phyloP scores from a whole-genome alignment of 2,329 filamentous ascomycete genomes.

The Fusarium brachygibbosum region DNA sequence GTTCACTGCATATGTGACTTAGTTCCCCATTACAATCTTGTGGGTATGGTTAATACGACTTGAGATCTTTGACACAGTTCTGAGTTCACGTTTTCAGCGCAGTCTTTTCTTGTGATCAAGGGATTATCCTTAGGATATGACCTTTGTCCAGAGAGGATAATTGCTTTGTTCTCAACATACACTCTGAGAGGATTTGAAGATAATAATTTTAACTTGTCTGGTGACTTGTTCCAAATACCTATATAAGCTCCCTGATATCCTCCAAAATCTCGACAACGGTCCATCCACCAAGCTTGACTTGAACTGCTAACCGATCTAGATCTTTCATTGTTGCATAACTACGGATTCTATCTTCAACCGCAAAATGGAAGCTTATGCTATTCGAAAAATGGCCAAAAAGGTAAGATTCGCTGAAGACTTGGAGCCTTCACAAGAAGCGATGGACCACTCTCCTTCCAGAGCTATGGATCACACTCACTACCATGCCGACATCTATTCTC shows the following conservation, averaged over 20 bases:
- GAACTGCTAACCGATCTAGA: background rate
- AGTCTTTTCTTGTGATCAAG: background rate
- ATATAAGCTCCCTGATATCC: background rate
- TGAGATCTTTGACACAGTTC: background rate
- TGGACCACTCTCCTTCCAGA: background rate
- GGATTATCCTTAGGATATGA: too few species aligned
- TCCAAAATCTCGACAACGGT: too few species aligned
- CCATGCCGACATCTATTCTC: too few species aligned
- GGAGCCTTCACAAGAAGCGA: background rate
- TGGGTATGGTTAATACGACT: background rate
- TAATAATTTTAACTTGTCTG: background rate
- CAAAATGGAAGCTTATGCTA: background rate
- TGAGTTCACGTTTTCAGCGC: background rate
- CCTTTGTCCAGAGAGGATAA: background rate
- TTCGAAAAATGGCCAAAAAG: background rate
- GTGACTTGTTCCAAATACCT: background rate
- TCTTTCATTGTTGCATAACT: too few species aligned
- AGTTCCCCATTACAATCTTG: background rate
- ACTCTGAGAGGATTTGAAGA: too few species aligned
- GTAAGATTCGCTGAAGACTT: conserved; percentile 11
- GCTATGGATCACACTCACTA: background rate
- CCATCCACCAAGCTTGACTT: background rate
- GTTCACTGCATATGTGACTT: background rate
- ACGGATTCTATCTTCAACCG: background rate
- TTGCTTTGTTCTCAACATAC: background rate